These are phyloP conservation scores for Yarrowia sp. DNA, from an alignment of 805 yeast species.

Conservation along the genomic window DNA sequence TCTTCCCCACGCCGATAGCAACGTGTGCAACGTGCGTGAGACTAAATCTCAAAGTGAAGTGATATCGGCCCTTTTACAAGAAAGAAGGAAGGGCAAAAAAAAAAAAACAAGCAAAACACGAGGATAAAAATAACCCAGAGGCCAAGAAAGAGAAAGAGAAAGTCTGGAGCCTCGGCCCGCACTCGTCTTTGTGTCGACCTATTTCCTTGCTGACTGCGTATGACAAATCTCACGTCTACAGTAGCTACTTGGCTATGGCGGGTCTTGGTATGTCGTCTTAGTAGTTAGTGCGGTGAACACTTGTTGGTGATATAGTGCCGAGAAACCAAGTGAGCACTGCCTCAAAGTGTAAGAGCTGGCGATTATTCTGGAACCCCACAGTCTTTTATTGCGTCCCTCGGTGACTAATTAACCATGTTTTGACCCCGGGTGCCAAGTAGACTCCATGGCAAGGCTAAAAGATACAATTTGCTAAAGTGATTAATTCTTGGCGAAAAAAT, in stretches of 20 bases:
- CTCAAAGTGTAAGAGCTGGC: not conserved
- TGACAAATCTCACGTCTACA: too few relatives aligned
- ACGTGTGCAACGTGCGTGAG: slow-evolving; percentile 23
- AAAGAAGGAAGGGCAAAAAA: too few relatives aligned
- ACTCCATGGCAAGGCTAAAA: slow-evolving; percentile 13
- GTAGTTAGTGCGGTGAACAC: not conserved
- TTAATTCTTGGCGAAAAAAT: slow-evolving; percentile 15
- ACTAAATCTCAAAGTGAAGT: not conserved
- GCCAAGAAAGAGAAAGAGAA: too few relatives aligned
- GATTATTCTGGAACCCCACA: too few relatives aligned
- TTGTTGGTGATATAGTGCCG: not conserved
- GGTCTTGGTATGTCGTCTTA: not conserved
- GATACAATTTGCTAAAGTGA: slow-evolving; percentile 1
- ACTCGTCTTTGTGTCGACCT: too few relatives aligned
- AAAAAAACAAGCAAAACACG: too few relatives aligned
- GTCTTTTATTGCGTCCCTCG: not conserved
- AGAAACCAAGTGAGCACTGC: not conserved
- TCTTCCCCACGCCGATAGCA: slow-evolving; percentile 3
- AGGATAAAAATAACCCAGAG: too few relatives aligned
- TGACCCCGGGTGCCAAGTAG: slow-evolving; percentile 24
- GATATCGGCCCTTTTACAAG: not conserved
- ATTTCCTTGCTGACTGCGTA: too few relatives aligned
- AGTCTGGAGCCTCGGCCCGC: too few relatives aligned
- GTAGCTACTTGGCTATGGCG: too few relatives aligned
- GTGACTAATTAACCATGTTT: slow-evolving; percentile 1